Evolutionary conservation across 2,329 filamentous ascomycete species (phyloP), one percentile per base, ranked within the genome.

Genomic region (Didymella arachidicola): DNA sequence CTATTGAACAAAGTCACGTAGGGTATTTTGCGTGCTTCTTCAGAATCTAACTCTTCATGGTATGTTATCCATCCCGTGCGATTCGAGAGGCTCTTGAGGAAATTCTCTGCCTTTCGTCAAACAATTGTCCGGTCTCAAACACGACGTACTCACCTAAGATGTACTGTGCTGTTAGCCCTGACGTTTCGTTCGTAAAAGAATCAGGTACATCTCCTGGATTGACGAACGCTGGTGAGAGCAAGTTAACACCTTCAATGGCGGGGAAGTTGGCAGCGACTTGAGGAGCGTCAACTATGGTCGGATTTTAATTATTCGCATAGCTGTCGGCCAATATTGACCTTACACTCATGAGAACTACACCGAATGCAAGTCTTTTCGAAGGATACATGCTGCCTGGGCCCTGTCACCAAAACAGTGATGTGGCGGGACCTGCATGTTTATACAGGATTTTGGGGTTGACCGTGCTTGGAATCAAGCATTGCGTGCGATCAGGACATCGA

Each of bases 51-150:
- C 1, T 63, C 50, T 1, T 65, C 53, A 18, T 57, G 47, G 51
- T 69, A 69, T 11, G 42, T 64, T 18, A 70, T 59, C 71, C 71
- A 72, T 11, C 41, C 22, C 32, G 71, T 71, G 5, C 59, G 47
- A 1, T 38, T 52, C 3, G 59, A 47, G 1, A 59, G 26, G 22
- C 47, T 29, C 18, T 39, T 58, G 18, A 59, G 30, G 19, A 59
- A 56, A 10, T 6, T 53, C 22, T 59, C 59, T 62, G 18, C 18
- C 8, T 27, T 26, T 22, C 3, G 41, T 52, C 22, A 52, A 19
- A 32, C 14, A 29, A 8, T 25, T 8, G 1, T 16, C 0, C 5
- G 12, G 2, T 22, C 7, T 14, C 7, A 4, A 10, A 2, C 10
- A 29, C 11, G 7, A 19, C 3, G 7, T 2, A 19, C 41, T 18